These are phyloP conservation scores for Discostella pseudostelligera DNA, from an alignment of 108 stramenopile genomes.

Conservation along the genomic window DNA sequence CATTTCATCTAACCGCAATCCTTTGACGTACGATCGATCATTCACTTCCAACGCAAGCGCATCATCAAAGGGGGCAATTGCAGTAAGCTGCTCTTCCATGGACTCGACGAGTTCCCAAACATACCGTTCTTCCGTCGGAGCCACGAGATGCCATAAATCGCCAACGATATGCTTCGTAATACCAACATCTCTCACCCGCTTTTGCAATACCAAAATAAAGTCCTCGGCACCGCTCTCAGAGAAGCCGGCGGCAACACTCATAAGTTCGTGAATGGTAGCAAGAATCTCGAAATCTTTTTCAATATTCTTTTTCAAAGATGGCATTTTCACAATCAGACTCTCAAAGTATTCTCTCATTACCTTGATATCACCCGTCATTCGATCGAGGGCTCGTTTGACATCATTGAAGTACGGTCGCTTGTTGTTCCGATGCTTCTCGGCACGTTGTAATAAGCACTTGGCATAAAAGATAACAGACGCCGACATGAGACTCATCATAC, in stretches of 20 bases:
- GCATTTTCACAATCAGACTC: conserved; percentile 58
- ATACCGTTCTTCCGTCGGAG: conserved; percentile 60
- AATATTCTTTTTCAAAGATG: conserved; percentile 67
- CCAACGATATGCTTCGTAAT: conserved; percentile 80
- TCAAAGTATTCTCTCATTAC: conserved; percentile 78
- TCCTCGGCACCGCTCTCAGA: conserved; percentile 70
- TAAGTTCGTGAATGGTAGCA: conserved; percentile 68
- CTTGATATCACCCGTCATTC: conserved; percentile 75
- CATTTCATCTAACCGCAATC: conserved; percentile 76
- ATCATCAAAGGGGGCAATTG: conserved; percentile 73
- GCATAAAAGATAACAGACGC: conserved; percentile 80
- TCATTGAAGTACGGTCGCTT: conserved; percentile 57
- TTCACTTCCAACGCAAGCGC: conserved; percentile 58
- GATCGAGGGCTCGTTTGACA: conserved; percentile 55
- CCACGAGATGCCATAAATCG: conserved; percentile 78
- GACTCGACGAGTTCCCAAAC: conserved; percentile 78
- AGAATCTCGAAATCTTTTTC: conserved; percentile 77
- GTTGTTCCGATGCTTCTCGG: conserved; percentile 59
- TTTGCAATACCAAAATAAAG: conserved; percentile 76
- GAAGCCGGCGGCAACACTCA: conserved; percentile 67
- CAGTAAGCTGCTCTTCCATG: conserved; percentile 49
- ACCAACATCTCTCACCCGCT: conserved; percentile 65
- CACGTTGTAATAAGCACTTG: conserved; percentile 59
- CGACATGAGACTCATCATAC: conserved; percentile 75
- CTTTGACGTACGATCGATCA: conserved; percentile 72